Evolutionary conservation across 345 rosid genomes (phyloP).

Genomic region (Pugionium dolabratum): DNA sequence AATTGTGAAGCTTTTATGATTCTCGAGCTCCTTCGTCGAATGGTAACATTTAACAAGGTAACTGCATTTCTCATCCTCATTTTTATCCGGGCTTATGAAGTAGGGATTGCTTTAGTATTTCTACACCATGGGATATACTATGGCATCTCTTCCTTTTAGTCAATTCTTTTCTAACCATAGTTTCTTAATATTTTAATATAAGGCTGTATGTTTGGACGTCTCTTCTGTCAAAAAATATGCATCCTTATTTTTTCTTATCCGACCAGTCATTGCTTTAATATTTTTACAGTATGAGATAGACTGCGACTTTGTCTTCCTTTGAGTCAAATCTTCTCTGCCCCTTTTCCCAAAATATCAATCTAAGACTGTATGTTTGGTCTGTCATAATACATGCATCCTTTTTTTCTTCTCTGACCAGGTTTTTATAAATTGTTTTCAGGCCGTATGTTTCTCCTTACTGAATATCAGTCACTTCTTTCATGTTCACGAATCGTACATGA

Average conservation of each 20-base stretch:
- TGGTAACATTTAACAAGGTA: conserved; percentile 85
- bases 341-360: conserved; percentile 22
- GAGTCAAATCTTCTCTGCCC: conserved; percentile 8
- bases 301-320: conserved; percentile 13
- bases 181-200: conserved; percentile 15
- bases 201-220: conserved; percentile 25
- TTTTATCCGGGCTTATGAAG: conserved; percentile 15
- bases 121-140: neutral
- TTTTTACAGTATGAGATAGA: conserved; percentile 4
- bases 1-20: conserved; percentile 57
- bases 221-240: conserved; percentile 3
- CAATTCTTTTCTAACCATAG: conserved; percentile 2
- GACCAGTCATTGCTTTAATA: neutral
- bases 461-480: conserved; percentile 54
- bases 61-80: conserved; percentile 30
- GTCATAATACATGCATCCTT: conserved; percentile 18
- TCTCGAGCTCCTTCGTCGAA: conserved; percentile 72
- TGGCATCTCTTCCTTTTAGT: neutral
- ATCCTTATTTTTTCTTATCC: neutral
- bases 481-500: conserved; percentile 46
- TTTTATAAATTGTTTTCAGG: conserved; percentile 47
- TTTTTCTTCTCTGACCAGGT: conserved; percentile 27
- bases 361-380: conserved; percentile 21
- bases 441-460: conserved; percentile 68
- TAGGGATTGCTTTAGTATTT: conserved; percentile 16